Base-by-base conservation (phyloP, 2,329 filamentous ascomycete species). In the Exophiala phaeomuriformis region DNA sequence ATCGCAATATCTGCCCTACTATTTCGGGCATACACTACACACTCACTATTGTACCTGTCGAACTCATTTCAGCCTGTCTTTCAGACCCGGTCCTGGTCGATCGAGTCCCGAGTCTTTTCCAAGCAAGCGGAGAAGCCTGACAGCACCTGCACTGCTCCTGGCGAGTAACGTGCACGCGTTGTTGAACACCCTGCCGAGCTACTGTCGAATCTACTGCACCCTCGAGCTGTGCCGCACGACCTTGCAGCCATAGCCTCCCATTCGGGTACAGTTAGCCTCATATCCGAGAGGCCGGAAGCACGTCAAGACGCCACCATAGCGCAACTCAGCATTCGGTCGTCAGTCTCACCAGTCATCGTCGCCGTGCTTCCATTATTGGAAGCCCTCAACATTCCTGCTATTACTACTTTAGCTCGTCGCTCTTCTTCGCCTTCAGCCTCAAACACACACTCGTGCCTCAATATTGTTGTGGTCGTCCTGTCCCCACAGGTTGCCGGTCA, bases 401-500 rank as follows among this genome's bases (percentile, higher is more conserved):
- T 32, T 42, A 50, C 49, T 45, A 41, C 42, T 35, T 30, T 27
- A 33, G 12, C 42, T 44, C 19, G 8, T 33, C n/a, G 33, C 41
- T 12, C 51, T 45, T 53, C 44, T 44, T 57, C 45, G 48, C 46
- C 37, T 5, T 50, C 52, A 52, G 45, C 46, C 48, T 53, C 47
- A 52, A 51, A 46, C 33, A 31, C 36, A 41, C 36, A n/a, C 36
- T 39, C 10, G 5, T 5, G 36, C 10, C 36, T 39, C 36, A n/a
- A 12, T 12, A 5, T 27, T 27, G 12, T 27, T 9, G 39, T 41
- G 39, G 39, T 41, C 28, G 6, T 10, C 39, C 36, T 39, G 36
- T 12, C 6, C 36, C 4, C 36, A 44, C 47, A 36, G 59, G 61
- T 59, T 63, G 61, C 61, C 43, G 61, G 61, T 58, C 61, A 60